These are phyloP conservation scores for Mediolabrus comicus DNA, from an alignment of 108 stramenopile genomes.

Conservation along the genomic window DNA sequence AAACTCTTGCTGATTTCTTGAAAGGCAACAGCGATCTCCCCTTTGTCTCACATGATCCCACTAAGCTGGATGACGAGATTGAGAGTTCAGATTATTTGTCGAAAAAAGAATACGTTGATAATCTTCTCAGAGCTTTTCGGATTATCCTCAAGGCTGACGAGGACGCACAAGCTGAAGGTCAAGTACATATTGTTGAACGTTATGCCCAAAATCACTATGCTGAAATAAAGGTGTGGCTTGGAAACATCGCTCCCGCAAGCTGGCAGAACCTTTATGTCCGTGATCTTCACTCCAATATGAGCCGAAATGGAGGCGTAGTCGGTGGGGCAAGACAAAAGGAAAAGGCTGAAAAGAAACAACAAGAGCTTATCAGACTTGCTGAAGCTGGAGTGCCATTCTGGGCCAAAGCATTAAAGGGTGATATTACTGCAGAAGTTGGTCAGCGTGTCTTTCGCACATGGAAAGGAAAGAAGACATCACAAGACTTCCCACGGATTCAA, in stretches of 20 bases:
- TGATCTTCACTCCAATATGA: neutral
- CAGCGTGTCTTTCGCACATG: neutral
- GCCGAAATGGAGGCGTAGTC: neutral
- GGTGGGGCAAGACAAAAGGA: neutral
- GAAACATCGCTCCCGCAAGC: neutral
- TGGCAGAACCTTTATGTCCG: neutral
- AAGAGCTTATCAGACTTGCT: neutral
- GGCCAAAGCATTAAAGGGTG: neutral
- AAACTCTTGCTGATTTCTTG: neutral
- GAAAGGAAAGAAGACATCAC: neutral
- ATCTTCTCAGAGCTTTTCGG: neutral
- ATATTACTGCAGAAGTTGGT: neutral
- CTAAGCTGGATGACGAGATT: neutral
- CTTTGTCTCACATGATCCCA: neutral
- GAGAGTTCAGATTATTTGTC: neutral
- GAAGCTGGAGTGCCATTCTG: neutral
- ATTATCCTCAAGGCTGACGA: neutral
- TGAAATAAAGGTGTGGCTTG: neutral
- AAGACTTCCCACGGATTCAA: neutral
- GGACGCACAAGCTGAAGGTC: neutral
- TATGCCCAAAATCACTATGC: neutral
- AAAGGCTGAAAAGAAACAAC: neutral
- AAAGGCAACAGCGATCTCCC: neutral
- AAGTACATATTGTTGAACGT: neutral
- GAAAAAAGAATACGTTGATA: neutral